Percentiles rank a stretch among this genome's conserved stretches.
phyloP scores from a whole-genome alignment of 2,329 filamentous ascomycete genomes.

The Sporothrix humicola region DNA sequence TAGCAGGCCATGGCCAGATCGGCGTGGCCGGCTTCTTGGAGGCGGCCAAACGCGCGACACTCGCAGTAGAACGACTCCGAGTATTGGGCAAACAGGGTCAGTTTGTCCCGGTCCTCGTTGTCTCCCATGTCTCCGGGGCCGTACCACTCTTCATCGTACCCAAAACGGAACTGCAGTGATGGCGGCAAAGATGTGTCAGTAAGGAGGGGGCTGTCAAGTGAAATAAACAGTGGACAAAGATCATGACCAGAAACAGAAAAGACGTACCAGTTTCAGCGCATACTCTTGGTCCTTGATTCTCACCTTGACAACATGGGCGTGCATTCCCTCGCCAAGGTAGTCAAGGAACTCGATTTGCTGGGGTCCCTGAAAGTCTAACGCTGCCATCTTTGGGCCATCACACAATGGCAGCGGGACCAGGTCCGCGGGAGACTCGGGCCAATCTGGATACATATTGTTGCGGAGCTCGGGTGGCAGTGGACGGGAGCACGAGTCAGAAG shows the following conservation, averaged over 20 bases:
- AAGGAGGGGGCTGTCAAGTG: background rate
- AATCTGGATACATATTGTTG: constrained; percentile 15
- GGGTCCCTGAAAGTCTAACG: constrained; percentile 30
- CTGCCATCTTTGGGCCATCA: constrained; percentile 20
- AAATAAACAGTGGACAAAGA: background rate
- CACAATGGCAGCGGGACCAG: background rate
- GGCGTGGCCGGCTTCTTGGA: background rate
- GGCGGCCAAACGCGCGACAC: constrained; percentile 13
- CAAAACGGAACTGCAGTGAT: constrained; percentile 10
- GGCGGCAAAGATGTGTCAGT: background rate
- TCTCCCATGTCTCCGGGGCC: background rate
- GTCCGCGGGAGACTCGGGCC: background rate
- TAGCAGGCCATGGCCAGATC: constrained; percentile 5
- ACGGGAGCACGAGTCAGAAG: background rate
- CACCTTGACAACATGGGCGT: constrained; percentile 38
- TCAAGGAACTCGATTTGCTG: constrained; percentile 40
- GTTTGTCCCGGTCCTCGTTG: background rate
- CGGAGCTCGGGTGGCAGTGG: background rate
- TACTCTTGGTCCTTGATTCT: constrained; percentile 34
- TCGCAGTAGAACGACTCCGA: constrained; percentile 16
- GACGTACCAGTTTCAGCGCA: constrained; percentile 5
- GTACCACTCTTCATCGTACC: constrained; percentile 20
- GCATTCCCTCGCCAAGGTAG: constrained; percentile 36
- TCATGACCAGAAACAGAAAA: background rate
- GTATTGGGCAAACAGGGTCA: constrained; percentile 1